Evolutionary conservation across 1,139 yeast species (phyloP), one percentile per base, ranked within the genome.

Genomic region (Sugiyamaella sp.): DNA sequence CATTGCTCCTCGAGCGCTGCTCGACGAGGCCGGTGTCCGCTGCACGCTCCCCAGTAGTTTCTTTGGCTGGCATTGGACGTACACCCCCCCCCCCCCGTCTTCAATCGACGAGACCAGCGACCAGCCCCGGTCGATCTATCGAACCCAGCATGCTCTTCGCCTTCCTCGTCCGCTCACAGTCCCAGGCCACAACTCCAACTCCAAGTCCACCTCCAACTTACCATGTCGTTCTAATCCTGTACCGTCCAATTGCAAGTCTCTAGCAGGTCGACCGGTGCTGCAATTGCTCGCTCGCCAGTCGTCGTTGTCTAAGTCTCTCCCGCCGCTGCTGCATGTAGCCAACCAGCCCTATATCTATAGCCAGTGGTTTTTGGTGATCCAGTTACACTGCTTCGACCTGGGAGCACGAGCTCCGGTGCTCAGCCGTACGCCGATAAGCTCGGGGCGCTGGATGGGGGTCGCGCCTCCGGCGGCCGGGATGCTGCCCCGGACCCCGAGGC

Each of bases 251-350:
- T 20, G 16, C 35, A 29, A 29, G 14, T 29, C 35, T 29, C 35
- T 29, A 29, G 14, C 4, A 10, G 9, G 29, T 25, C 29, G 10
- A 25, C 5, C 29, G 10, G 10, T 10, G 10, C 29, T 25, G 10
- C 9, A 10, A 25, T 6, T 25, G 9, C 29, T 25, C 29, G 29
- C 10, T 5, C 29, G 29, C 10, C 29, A 6, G 5, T 25, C 29
- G 29, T 25, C 21, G 45, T 41, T 41, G 45, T 41, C 33, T 41
- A n/a, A n/a, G n/a, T n/a, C n/a, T n/a, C n/a, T n/a, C n/a, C n/a
- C n/a, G 35, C 14, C 10, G 29, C 29, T 6, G 29, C 29, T 6
- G 29, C 29, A 24, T 24, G 5, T 10, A 29, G 35, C 14, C 14
- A 29, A 4, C 35, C 35, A 5, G 35, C 35, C 35, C 35, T 29